Evolutionary conservation across 2,329 filamentous ascomycete species (phyloP).

Genomic region (Fusarium sp.): DNA sequence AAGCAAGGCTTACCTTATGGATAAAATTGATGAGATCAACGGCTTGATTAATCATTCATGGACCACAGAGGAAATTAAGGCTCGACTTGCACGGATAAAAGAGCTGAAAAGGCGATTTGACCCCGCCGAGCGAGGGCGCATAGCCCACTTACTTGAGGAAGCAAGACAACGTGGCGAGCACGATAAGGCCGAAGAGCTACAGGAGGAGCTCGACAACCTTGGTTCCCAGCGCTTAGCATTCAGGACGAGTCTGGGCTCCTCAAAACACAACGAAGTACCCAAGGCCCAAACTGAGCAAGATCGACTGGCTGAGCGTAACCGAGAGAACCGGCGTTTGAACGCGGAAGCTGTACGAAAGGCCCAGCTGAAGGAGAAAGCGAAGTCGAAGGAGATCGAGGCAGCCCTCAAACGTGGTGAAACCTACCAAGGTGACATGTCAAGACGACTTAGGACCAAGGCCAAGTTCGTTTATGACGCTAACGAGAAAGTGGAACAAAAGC

Average conservation of each 20-base stretch:
- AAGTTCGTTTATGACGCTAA: conserved; percentile 75
- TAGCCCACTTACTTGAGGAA: conserved; percentile 72
- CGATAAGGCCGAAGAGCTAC: conserved; percentile 62
- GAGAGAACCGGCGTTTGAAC: conserved; percentile 84
- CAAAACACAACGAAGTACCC: conserved; percentile 61
- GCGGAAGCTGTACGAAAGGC: conserved; percentile 91
- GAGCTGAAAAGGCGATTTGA: conserved; percentile 73
- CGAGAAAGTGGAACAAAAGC: conserved; percentile 57
- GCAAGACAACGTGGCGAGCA: conserved; percentile 73
- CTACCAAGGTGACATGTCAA: conserved; percentile 66
- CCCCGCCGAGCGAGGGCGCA: conserved; percentile 72
- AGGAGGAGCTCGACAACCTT: conserved; percentile 70
- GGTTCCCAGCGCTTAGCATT: conserved; percentile 79
- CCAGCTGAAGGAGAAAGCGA: conserved; percentile 81
- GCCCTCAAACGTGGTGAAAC: conserved; percentile 72
- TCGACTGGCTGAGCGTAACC: conserved; percentile 83
- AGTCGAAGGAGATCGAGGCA: conserved; percentile 67
- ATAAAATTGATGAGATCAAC: conserved; percentile 85
- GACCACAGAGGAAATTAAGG: conserved; percentile 83
- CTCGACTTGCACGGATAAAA: conserved; percentile 78
- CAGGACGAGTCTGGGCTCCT: conserved; percentile 67
- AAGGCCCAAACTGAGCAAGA: conserved; percentile 75
- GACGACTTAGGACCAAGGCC: conserved; percentile 72
- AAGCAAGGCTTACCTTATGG: conserved; percentile 72
- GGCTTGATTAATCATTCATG: conserved; percentile 80